A percentile compares a stretch with the other conserved stretches of the same genome.
Evolutionary conservation across 768 basidiomycete genomes (phyloP).

Genomic region (Rhizopogon salebrosus): DNA sequence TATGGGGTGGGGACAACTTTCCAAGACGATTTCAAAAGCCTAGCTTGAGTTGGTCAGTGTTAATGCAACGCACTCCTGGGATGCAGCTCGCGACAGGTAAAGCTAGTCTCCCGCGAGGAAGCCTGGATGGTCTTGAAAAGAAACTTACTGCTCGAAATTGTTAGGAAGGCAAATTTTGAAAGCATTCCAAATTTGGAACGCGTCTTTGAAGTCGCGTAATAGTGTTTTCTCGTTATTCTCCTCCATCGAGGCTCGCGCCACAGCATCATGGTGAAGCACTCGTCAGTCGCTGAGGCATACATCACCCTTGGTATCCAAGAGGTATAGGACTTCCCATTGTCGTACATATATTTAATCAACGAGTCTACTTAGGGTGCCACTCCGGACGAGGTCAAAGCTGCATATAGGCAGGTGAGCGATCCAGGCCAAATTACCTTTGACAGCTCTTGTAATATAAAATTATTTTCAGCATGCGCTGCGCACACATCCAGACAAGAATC

Average conservation of each 20-base stretch:
- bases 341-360: conserved; percentile 4
- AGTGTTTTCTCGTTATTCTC: conserved; percentile 8
- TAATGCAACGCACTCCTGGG: not conserved
- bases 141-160: no score
- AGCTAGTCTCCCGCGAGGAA: not conserved
- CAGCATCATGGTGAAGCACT: conserved; percentile 31
- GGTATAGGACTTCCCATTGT: conserved; percentile 26
- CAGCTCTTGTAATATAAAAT: conserved; percentile 1
- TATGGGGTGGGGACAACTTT: not conserved
- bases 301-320: conserved; percentile 46
- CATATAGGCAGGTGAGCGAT: conserved; percentile 59
- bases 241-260: conserved; percentile 6
- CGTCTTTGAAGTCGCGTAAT: conserved; percentile 21
- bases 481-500: conserved; percentile 78
- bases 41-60: no score
- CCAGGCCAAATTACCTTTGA: not conserved
- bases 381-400: conserved; percentile 57
- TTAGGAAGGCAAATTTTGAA: not conserved
- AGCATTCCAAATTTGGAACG: conserved; percentile 15
- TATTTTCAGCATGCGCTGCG: conserved; percentile 49
- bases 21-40: no score
- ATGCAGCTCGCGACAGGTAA: not conserved
- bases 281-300: conserved; percentile 34
- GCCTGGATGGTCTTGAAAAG: no score
- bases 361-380: conserved; percentile 43